Percentiles rank a stretch among this genome's conserved stretches.
Conservation (phyloP, 345 rosid genomes). For the Dimocarpus longan region DNA sequence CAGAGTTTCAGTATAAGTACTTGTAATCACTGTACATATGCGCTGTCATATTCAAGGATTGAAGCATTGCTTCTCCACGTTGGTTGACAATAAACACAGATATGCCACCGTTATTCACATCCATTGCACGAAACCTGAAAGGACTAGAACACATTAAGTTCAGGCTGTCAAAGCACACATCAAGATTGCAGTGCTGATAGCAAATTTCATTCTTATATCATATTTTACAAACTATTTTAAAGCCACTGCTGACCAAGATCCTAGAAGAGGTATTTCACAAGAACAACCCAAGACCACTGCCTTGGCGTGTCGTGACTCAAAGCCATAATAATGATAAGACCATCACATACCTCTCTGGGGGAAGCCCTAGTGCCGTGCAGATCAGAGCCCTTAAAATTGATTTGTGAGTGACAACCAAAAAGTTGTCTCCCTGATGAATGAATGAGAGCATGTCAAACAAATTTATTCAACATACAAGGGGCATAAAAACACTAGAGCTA, state of each 20-base stretch:
- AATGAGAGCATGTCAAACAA: constrained; percentile 22
- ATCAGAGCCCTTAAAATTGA: constrained; percentile 63
- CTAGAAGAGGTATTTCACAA: background rate
- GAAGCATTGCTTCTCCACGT: constrained; percentile 69
- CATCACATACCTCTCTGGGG: constrained; percentile 51
- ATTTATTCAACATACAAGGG: constrained; percentile 5
- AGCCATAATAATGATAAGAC: background rate
- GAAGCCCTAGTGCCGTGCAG: constrained; percentile 69
- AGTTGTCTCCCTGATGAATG: constrained; percentile 47
- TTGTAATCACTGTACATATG: constrained; percentile 56
- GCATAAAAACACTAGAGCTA: background rate
- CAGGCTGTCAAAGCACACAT: background rate
- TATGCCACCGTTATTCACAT: constrained; percentile 62
- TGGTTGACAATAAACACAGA: constrained; percentile 50
- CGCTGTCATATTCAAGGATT: constrained; percentile 58
- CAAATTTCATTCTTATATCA: background rate
- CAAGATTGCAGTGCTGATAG: constrained; percentile 2
- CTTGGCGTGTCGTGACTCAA: background rate
- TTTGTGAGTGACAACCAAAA: constrained; percentile 66
- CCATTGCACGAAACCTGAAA: constrained; percentile 59
- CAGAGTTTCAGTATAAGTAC: constrained; percentile 38
- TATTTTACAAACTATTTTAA: background rate
- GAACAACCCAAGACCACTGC: background rate
- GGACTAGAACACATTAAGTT: constrained; percentile 2
- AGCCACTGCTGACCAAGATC: background rate